Evolutionary conservation across 352 stramenopile genomes (phyloP).

Genomic region (Phytophthora colocasiae): DNA sequence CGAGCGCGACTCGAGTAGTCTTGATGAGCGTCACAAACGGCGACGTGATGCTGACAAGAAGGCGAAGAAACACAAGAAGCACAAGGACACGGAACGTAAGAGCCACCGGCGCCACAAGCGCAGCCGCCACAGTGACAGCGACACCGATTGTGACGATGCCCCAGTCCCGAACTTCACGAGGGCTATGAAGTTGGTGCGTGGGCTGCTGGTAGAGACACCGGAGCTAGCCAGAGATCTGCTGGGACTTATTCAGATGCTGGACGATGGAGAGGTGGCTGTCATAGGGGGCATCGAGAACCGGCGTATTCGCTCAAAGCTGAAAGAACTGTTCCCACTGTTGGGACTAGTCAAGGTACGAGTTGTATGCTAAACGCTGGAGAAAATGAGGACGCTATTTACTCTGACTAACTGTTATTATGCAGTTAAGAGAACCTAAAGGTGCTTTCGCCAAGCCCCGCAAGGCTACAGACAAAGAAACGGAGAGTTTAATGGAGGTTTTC

Average conservation of each 20-base stretch:
- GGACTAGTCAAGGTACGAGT: conserved; percentile 62
- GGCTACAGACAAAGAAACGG: conserved; percentile 6
- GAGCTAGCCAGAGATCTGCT: conserved; percentile 71
- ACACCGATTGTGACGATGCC: conserved; percentile 17
- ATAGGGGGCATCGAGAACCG: conserved; percentile 82
- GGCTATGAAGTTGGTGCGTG: conserved; percentile 57
- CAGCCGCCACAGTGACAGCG: conserved; percentile 21
- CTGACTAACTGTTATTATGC: conserved; percentile 4
- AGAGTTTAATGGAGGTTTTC: conserved; percentile 62
- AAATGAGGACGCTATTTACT: not conserved
- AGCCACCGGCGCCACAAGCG: conserved; percentile 24
- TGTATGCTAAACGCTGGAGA: not conserved
- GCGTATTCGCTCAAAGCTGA: conserved; percentile 69
- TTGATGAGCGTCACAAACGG: conserved; percentile 44
- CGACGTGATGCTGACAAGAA: conserved; percentile 38
- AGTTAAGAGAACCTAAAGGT: conserved; percentile 64
- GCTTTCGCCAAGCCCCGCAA: conserved; percentile 54
- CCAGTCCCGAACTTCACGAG: conserved; percentile 33
- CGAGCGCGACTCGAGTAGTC: conserved; percentile 36
- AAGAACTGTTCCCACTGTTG: conserved; percentile 75
- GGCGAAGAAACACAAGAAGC: conserved; percentile 47
- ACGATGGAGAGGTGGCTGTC: conserved; percentile 75
- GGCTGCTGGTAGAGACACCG: conserved; percentile 72
- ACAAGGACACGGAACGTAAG: conserved; percentile 42
- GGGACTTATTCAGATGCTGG: conserved; percentile 75